These are phyloP conservation scores for Trichoderma arundinaceum DNA, from an alignment of 2,329 filamentous ascomycete genomes.

Conservation along the genomic window DNA sequence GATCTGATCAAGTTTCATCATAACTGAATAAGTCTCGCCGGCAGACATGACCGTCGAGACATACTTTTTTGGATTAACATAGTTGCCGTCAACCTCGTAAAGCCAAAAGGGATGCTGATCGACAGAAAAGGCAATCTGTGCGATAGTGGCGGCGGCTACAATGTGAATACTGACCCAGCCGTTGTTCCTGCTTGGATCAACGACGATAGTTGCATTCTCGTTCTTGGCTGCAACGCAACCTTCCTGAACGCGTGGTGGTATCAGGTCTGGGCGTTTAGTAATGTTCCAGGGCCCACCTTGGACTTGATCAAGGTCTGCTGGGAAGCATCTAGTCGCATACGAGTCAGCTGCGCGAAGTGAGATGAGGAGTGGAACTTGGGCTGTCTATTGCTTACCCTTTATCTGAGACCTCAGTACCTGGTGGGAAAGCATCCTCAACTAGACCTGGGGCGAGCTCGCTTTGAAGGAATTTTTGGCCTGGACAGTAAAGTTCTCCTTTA, in stretches of 20 bases:
- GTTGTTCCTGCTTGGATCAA: conserved; percentile 23
- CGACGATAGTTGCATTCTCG: conserved; percentile 50
- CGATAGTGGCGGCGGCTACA: conserved; percentile 56
- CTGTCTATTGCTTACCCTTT: conserved; percentile 45
- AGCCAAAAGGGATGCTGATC: conserved; percentile 60
- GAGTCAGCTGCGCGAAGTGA: not conserved
- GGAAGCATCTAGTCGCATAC: not conserved
- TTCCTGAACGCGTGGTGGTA: conserved; percentile 55
- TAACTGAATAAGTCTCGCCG: conserved; percentile 59
- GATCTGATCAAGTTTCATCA: conserved; percentile 52
- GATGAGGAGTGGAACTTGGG: no score
- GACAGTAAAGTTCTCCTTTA: conserved; percentile 61
- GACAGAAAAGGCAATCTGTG: conserved; percentile 53
- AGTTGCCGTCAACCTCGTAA: conserved; percentile 60
- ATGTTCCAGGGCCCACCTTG: conserved; percentile 31
- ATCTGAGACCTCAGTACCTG: conserved; percentile 46
- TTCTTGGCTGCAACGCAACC: conserved; percentile 45
- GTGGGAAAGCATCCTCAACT: conserved; percentile 39
- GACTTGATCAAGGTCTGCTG: not conserved
- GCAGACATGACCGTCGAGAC: conserved; percentile 55
- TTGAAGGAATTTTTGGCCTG: conserved; percentile 51
- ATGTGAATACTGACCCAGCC: conserved; percentile 61
- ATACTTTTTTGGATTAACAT: conserved; percentile 58
- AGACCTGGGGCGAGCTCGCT: conserved; percentile 43
- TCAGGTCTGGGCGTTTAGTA: conserved; percentile 46